Evolutionary conservation across 805 yeast species (phyloP).

Genomic region (Ogataea zsoltii): DNA sequence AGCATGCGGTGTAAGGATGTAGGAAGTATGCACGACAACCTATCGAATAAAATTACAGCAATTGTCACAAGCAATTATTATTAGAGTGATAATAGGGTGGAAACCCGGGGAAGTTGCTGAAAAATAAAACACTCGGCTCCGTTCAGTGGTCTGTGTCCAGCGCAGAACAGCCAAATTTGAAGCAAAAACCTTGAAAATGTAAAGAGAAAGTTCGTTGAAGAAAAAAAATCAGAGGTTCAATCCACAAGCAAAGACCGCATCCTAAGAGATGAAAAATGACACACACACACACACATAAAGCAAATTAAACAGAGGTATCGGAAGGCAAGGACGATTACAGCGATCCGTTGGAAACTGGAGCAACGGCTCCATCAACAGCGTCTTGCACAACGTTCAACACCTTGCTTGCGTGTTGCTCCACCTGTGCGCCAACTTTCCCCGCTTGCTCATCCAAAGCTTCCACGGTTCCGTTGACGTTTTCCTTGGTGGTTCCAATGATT

Average conservation of each 20-base stretch:
- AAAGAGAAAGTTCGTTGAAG: too few species aligned
- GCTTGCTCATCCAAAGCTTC: slow-evolving; percentile 20
- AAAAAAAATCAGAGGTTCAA: too few species aligned
- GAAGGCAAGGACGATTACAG: background rate
- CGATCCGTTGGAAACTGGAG: background rate
- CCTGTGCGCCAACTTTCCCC: slow-evolving; percentile 12
- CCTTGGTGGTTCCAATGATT: slow-evolving; percentile 24
- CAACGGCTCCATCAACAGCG: background rate
- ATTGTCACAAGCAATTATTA: background rate
- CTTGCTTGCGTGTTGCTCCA: slow-evolving; percentile 7
- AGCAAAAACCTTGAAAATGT: too few species aligned
- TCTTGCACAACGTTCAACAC: slow-evolving; percentile 7
- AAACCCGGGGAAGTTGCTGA: background rate
- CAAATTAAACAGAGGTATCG: background rate
- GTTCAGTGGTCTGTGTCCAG: too few species aligned
- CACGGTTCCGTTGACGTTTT: slow-evolving; percentile 24
- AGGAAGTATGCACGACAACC: background rate
- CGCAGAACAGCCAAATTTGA: too few species aligned
- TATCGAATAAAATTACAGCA: background rate
- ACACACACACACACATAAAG: too few species aligned
- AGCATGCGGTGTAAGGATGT: background rate
- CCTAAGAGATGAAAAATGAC: too few species aligned
- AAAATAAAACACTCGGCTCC: background rate
- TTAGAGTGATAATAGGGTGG: background rate
- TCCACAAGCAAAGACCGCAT: too few species aligned